Evolutionary conservation across 768 basidiomycete genomes (phyloP).

Genomic region (Exidia glandulosa): DNA sequence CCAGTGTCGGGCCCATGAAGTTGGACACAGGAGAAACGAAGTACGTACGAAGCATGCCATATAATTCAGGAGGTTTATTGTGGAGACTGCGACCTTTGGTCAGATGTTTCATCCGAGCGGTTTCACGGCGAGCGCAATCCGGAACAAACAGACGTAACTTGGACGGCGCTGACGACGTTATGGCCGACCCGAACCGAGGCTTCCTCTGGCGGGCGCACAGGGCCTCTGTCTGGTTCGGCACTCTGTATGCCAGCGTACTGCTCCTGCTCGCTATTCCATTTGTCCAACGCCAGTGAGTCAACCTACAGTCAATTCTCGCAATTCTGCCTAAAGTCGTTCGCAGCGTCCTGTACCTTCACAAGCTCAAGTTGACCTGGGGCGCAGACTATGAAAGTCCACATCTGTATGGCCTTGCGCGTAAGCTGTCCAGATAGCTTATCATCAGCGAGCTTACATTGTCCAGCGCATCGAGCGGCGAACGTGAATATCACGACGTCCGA

Average conservation of each 20-base stretch:
- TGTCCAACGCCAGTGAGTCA: constrained; percentile 58
- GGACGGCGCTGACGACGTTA: no score
- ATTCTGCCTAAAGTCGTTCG: neutral
- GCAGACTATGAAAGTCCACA: constrained; percentile 61
- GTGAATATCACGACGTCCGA: constrained; percentile 62
- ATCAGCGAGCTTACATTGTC: neutral
- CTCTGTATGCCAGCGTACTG: constrained; percentile 42
- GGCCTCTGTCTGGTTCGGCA: constrained; percentile 32
- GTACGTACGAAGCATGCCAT: no score
- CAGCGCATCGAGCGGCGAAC: constrained; percentile 72
- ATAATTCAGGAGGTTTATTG: no score
- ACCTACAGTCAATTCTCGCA: neutral
- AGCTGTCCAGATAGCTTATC: neutral
- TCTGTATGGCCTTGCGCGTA: constrained; percentile 73
- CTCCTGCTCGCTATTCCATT: constrained; percentile 47
- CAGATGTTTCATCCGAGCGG: no score
- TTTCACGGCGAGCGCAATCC: no score
- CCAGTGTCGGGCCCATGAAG: no score
- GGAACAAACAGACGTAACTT: no score
- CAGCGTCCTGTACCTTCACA: constrained; percentile 56
- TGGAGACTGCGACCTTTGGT: no score
- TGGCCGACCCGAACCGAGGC: constrained; percentile 4
- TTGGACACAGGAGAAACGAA: no score
- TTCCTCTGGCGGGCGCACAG: constrained; percentile 19
- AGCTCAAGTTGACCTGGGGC: constrained; percentile 48